These are phyloP conservation scores for Microsporum canis DNA, from an alignment of 2,329 filamentous ascomycete species.

Conservation along the genomic window DNA sequence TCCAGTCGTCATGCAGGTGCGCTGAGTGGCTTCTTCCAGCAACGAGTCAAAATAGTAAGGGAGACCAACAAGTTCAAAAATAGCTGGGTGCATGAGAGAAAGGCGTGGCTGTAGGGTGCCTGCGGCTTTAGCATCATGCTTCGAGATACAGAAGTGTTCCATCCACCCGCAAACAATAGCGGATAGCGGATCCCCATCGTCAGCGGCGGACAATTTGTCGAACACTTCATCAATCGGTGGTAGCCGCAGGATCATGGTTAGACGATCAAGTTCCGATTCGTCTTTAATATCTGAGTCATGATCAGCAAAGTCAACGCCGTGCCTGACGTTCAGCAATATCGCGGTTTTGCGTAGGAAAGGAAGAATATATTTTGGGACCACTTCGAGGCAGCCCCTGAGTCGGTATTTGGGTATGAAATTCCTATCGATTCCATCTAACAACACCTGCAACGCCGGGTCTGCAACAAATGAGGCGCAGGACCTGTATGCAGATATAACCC, in stretches of 20 bases:
- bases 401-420: slow-evolving; percentile 11
- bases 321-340: slow-evolving; percentile 75
- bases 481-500: slow-evolving; percentile 21
- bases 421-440: neutral
- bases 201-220: slow-evolving; percentile 39
- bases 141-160: slow-evolving; percentile 33
- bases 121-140: slow-evolving; percentile 20
- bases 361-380: slow-evolving; percentile 71
- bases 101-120: slow-evolving; percentile 22
- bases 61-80: slow-evolving; percentile 86
- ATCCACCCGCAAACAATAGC: slow-evolving; percentile 60
- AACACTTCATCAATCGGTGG: slow-evolving; percentile 73
- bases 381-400: slow-evolving; percentile 23
- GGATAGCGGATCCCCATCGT: slow-evolving; percentile 34
- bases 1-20: slow-evolving; percentile 76
- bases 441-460: neutral
- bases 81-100: slow-evolving; percentile 66
- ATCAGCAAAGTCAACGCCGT: slow-evolving; percentile 75
- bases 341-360: slow-evolving; percentile 75
- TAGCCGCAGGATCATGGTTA: slow-evolving; percentile 63
- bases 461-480: neutral
- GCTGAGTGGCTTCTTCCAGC: slow-evolving; percentile 79
- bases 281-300: slow-evolving; percentile 36
- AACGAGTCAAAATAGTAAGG: slow-evolving; percentile 85
- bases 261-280: slow-evolving; percentile 67